Percentiles rank a stretch among this genome's conserved stretches.
phyloP scores from a whole-genome alignment of 2,329 filamentous ascomycete genomes.

The Thielaviopsis populi region DNA sequence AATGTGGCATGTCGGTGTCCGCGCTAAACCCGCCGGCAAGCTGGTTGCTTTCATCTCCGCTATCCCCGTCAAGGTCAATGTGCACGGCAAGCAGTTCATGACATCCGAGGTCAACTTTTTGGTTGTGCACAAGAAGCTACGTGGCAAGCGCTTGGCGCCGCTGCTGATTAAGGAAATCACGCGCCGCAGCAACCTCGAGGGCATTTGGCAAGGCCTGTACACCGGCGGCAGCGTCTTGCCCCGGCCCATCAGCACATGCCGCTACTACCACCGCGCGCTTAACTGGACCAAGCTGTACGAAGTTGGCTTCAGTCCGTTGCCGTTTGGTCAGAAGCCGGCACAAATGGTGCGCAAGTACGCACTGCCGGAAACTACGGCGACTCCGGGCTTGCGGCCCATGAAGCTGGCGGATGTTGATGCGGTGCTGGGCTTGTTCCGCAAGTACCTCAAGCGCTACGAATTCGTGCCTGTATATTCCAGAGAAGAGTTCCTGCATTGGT shows the following conservation, averaged over 20 bases:
- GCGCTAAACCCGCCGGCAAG: slow-evolving; percentile 66
- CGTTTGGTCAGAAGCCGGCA: slow-evolving; percentile 64
- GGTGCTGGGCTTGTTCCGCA: slow-evolving; percentile 57
- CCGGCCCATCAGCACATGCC: slow-evolving; percentile 78
- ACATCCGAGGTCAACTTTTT: slow-evolving; percentile 96
- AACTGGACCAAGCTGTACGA: slow-evolving; percentile 96
- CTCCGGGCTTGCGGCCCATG: slow-evolving; percentile 66
- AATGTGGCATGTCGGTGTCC: slow-evolving; percentile 90
- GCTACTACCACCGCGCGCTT: slow-evolving; percentile 87
- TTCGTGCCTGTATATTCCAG: slow-evolving; percentile 68
- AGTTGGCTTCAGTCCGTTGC: slow-evolving; percentile 82
- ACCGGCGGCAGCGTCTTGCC: slow-evolving; percentile 85
- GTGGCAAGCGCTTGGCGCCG: slow-evolving; percentile 78
- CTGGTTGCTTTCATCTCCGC: slow-evolving; percentile 93
- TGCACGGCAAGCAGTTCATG: slow-evolving; percentile 59
- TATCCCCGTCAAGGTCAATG: slow-evolving; percentile 68
- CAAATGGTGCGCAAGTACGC: slow-evolving; percentile 78
- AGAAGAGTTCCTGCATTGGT: slow-evolving; percentile 78
- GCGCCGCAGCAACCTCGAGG: slow-evolving; percentile 70
- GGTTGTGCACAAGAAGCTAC: slow-evolving; percentile 94
- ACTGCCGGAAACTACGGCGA: slow-evolving; percentile 58
- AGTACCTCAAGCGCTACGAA: slow-evolving; percentile 67
- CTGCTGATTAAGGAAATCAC: slow-evolving; percentile 98
- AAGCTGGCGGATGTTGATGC: slow-evolving; percentile 60
- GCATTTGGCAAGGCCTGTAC: slow-evolving; percentile 90